Base-by-base conservation (phyloP, 495 filamentous ascomycete genomes). In the Aspergillus asperescens region DNA sequence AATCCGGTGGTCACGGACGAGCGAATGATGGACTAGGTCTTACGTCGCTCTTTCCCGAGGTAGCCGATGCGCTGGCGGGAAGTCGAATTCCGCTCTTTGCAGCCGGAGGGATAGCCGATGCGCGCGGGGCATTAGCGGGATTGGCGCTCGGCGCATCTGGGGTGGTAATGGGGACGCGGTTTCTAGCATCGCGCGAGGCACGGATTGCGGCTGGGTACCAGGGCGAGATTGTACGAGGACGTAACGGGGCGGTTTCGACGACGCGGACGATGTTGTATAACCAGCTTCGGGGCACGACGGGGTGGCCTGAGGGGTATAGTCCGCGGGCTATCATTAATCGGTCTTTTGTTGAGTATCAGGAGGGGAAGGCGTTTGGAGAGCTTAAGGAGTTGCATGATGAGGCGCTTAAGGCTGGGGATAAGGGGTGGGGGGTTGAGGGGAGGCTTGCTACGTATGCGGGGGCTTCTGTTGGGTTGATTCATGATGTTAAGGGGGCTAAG, bases 1-100 rank as follows among this genome's bases (percentile, higher is more conserved):
- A 92, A 56, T 81, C 88, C 0, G 88, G 88, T 0, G 88, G 88
- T 0, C 88, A 93, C 62, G 87, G 87, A 35, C 76, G 80, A 22
- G 74, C 62, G 0, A 58, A 61, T 0, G 69, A 76, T 38, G 81
- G 81, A 2, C 74, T 84, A 1, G 79, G 86, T 1, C 57, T 90
- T 1, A 66, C 84, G 41, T 48, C 73, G 3, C 59, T 86, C 8
- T 58, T 87, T 3, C 82, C 82, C 0, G 83, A 87, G 60, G 64
- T 81, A 1, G 62, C 60, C n/a, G 83, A 87, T 60, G 62, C 72
- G 42, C 43, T 90, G 45, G 64, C 69, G 18, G 57, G 20, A 12
- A 65, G 62, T 31, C 45, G 72, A 20, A 70, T 87, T 42, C 76
- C 79, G 3, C 54, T 91, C 3, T 62, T 90, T 29, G 88, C 85